phyloP scores from a whole-genome alignment of 2,329 filamentous ascomycete species.

The Lecanoromycetidae sp. region DNA sequence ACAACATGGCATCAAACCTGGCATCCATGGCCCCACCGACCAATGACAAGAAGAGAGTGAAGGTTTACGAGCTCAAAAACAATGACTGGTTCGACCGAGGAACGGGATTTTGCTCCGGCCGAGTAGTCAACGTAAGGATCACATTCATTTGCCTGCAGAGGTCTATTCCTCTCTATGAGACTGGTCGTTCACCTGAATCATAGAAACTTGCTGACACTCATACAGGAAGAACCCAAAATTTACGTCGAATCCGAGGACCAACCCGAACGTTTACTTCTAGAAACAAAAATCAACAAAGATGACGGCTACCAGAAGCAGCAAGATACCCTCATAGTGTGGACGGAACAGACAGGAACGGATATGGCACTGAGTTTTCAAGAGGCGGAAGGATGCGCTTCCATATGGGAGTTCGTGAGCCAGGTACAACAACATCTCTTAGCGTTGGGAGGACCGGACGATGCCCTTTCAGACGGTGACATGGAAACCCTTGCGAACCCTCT shows the following conservation, averaged over 20 bases:
- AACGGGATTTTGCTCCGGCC: conserved; percentile 85
- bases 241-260: conserved; percentile 90
- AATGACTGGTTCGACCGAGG: conserved; percentile 99
- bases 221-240: conserved; percentile 71
- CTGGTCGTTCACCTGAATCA: no score
- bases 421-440: conserved; percentile 65
- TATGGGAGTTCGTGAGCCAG: conserved; percentile 89
- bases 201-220: conserved; percentile 40
- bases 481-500: conserved; percentile 51
- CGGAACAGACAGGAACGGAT: conserved; percentile 77
- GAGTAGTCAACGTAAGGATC: conserved; percentile 54
- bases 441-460: conserved; percentile 60
- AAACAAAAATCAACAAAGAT: conserved; percentile 82
- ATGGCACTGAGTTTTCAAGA: conserved; percentile 99
- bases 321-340: conserved; percentile 98
- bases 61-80: conserved; percentile 96
- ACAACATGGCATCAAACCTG: conserved; percentile 19
- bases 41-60: conserved; percentile 57
- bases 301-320: conserved; percentile 98
- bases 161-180: no score
- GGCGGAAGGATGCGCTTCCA: conserved; percentile 79
- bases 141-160: no score
- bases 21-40: conserved; percentile 36
- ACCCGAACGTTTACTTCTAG: conserved; percentile 67
- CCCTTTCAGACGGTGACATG: conserved; percentile 74